Evolutionary conservation across 78 protist species (phyloP).

Genomic region (Creolimax fragrantissima): DNA sequence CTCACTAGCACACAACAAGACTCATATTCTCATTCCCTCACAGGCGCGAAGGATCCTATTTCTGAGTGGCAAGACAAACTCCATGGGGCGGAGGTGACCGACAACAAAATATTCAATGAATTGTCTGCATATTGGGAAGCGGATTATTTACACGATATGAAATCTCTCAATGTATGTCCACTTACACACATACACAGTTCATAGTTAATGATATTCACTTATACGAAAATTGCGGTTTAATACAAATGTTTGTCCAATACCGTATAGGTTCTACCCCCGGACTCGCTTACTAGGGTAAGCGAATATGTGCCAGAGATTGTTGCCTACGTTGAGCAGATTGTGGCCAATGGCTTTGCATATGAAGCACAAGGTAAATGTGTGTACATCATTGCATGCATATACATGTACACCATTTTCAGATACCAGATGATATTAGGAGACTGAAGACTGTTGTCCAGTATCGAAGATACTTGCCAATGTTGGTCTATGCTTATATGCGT

Average conservation of each 20-base stretch:
- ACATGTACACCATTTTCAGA: too few species aligned
- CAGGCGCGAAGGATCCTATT: slow-evolving; percentile 2
- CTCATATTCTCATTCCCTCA: too few species aligned
- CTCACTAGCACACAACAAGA: too few species aligned
- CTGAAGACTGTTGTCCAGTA: neutral
- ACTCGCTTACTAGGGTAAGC: slow-evolving; percentile 85
- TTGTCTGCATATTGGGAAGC: slow-evolving; percentile 14
- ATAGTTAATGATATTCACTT: neutral
- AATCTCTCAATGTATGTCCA: slow-evolving; percentile 46
- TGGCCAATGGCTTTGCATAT: slow-evolving; percentile 77
- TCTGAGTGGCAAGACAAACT: neutral
- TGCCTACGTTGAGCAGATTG: slow-evolving; percentile 65
- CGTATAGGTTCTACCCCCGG: slow-evolving; percentile 74
- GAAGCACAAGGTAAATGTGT: neutral
- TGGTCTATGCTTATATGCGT: too few species aligned
- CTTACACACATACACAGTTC: neutral
- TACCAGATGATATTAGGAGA: too few species aligned
- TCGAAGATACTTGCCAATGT: too few species aligned
- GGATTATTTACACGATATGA: slow-evolving; percentile 82
- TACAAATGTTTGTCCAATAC: too few species aligned
- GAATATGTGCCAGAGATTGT: slow-evolving; percentile 91
- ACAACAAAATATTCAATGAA: neutral
- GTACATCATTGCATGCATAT: too few species aligned
- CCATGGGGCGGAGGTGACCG: slow-evolving; percentile 1
- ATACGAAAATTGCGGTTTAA: too few species aligned